Evolutionary conservation across 1,284 basidiomycete species (phyloP).

Genomic region (Tilletiaria anomala): DNA sequence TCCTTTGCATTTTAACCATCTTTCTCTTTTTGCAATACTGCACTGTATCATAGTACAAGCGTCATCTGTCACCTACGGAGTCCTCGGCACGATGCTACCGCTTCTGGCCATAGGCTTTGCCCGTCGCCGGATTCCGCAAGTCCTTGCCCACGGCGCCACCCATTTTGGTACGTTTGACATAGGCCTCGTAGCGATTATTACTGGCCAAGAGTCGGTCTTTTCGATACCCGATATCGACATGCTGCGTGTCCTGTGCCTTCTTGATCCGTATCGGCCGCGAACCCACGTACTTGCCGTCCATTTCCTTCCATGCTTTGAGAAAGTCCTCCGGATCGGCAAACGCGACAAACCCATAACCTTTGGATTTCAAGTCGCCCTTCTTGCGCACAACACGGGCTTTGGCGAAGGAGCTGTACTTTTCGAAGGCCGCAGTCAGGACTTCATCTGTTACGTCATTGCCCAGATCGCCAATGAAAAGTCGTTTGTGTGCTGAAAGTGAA

Average conservation of each 20-base stretch:
- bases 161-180: constrained; percentile 24
- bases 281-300: constrained; percentile 54
- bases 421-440: constrained; percentile 74
- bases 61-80: too few species aligned
- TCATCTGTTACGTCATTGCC: constrained; percentile 97
- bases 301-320: constrained; percentile 95
- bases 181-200: constrained; percentile 21
- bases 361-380: constrained; percentile 65
- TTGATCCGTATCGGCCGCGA: constrained; percentile 33
- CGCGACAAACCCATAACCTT: constrained; percentile 82
- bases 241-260: constrained; percentile 24
- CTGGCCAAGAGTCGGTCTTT: constrained; percentile 32
- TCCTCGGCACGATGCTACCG: neutral
- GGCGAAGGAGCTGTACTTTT: constrained; percentile 73
- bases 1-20: too few species aligned
- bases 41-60: too few species aligned
- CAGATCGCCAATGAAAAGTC: constrained; percentile 91
- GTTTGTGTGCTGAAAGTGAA: constrained; percentile 68
- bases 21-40: too few species aligned
- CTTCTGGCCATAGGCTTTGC: constrained; percentile 15
- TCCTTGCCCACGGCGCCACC: constrained; percentile 32
- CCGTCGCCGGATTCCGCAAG: constrained; percentile 12
- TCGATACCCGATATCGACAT: constrained; percentile 28
- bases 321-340: constrained; percentile 99
- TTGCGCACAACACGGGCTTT: constrained; percentile 92